phyloP scores from a whole-genome alignment of 2,329 filamentous ascomycete species.

The Trichophyton rubrum region DNA sequence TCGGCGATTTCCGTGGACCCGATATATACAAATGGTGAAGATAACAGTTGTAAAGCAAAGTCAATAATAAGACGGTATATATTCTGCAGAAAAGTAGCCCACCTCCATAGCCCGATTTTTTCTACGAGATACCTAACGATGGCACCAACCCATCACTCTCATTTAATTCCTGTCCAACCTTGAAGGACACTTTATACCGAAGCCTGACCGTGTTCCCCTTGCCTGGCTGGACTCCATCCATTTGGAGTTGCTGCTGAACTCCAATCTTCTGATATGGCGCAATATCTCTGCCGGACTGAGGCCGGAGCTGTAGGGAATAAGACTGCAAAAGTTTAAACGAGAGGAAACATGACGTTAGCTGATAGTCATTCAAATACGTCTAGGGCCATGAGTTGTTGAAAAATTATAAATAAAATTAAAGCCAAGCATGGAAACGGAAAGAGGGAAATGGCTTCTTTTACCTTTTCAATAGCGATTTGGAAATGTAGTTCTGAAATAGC shows the following conservation, averaged over 20 bases:
- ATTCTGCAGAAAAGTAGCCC: background rate
- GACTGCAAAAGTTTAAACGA: constrained; percentile 40
- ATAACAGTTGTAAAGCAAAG: too few relatives aligned
- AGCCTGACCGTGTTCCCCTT: constrained; percentile 76
- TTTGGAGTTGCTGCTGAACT: constrained; percentile 66
- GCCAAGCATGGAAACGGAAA: background rate
- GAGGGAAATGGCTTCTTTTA: constrained; percentile 30
- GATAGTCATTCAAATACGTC: background rate
- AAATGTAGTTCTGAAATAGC: constrained; percentile 72
- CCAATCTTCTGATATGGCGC: constrained; percentile 59
- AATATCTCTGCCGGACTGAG: constrained; percentile 69
- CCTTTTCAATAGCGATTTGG: constrained; percentile 87
- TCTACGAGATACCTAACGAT: constrained; percentile 59
- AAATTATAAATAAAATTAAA: background rate
- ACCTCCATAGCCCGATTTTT: background rate
- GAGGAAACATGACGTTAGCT: constrained; percentile 2
- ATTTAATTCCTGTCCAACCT: constrained; percentile 47
- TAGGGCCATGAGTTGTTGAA: background rate
- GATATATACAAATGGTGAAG: too few relatives aligned
- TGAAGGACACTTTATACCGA: constrained; percentile 77
- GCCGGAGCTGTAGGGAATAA: constrained; percentile 67
- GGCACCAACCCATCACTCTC: constrained; percentile 78
- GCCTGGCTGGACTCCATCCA: constrained; percentile 59
- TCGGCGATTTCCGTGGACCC: too few relatives aligned
- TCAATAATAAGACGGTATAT: background rate